Evolutionary conservation across 208 protist genomes (phyloP), one percentile per base, ranked within the genome.

Genomic region (Leishmania tropica): DNA sequence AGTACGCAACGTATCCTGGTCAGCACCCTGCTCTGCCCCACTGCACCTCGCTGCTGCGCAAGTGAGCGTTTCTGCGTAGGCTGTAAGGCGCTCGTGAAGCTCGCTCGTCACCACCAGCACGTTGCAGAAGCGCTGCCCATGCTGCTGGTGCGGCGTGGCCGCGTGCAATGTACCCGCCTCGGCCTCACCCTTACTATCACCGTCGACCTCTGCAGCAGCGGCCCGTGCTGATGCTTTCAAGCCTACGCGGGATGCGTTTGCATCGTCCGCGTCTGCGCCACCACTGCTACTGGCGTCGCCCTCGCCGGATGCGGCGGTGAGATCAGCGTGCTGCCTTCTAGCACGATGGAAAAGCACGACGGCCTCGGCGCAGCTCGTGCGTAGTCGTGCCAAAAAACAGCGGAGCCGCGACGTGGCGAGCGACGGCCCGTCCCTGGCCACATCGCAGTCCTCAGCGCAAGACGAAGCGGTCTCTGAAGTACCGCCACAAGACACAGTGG

Each of bases 321-420:
- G 3, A 74, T 51, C 42, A 35, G 70, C 8, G 42, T 53, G 42
- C 70, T 51, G 45, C 70, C 8, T 51, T 54, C 45, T 24, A 19
- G 45, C 24, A 10, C 10, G n/a, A 45, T 75, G n/a, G 24, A 62
- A 35, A 45, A 45, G 31, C 7, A 76, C 53, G 35, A 76, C 51
- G 19, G 73, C 45, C 51, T 76, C 73, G 15, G 73, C 73, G 73
- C 73, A 76, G 31, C 73, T 76, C n/a, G 53, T 76, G 73, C 51
- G 51, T 15, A 76, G 73, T n/a, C 51, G 35, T 28, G n/a, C 40
- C 35, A 76, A 35, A 51, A 76, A 76, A 4, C 19, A 11, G 24
- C 51, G 51, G 15, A 76, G 73, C 48, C 70, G 70, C 31, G 53
- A 62, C 7, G 17, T 37, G 51, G 24, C 53, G 47, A 58, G n/a